Evolutionary conservation across 2,329 filamentous ascomycete genomes (phyloP), one percentile per base, ranked within the genome.

Genomic region (Pestalotiopsis fici): DNA sequence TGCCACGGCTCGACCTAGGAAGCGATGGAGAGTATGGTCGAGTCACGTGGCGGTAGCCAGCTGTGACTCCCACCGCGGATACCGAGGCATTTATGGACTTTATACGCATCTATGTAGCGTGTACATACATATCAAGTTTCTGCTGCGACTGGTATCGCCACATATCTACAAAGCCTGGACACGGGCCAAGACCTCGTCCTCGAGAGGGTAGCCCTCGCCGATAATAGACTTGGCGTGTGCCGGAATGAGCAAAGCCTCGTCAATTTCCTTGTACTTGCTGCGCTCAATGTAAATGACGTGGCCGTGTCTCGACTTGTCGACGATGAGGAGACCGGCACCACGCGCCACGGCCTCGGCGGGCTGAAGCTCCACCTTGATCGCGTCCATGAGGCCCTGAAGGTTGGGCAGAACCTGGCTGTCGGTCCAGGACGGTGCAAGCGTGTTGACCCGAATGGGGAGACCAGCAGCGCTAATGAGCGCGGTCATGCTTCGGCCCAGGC

Each of bases 391-490:
- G 0, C 66, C 71, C 37, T 76, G 75, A 4, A 81, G 59, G 23
- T 69, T 55, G 65, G 84, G 81, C 1, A 88, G 74, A 0, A 88
- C 79, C 13, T 78, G 81, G 18, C 85, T 86, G 3, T 79, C 76
- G 0, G 87, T 88, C 86, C 86, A 89, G 35, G 80, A 83, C 1
- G 87, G 86, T 1, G 85, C 82, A 23, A 90, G 76, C 5, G 80
- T 82, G 77, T 90, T 90, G 63, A 90, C 73, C 15, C 87, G 84
- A 56, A 90, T 83, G 1, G 85, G 83, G 1, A 85, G 68, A 21
- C 73, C 68, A 12, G 78, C 76, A 2, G 70, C 71, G 13, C 72
- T 69, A 2, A 86, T 70, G 3, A 82, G 74, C 2, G 77, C 75
- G 1, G 80, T 74, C 11, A 87, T 75, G 3, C 83, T 82, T 31